Evolutionary conservation across 768 basidiomycete genomes (phyloP).

Genomic region (Calocybe gangraenosa): DNA sequence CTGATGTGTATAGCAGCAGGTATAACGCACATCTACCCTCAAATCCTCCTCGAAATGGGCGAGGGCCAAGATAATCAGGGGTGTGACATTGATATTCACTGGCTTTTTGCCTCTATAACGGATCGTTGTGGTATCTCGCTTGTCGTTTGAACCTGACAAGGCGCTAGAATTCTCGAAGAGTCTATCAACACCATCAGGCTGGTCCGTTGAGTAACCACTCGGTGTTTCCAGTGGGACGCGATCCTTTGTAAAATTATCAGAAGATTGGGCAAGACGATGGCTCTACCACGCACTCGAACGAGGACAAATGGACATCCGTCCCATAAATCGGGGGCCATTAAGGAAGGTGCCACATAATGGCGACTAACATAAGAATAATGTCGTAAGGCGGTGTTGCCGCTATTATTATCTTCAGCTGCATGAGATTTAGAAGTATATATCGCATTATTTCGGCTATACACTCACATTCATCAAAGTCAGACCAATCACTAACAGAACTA

Average conservation of each 20-base stretch:
- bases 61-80: slow-evolving; percentile 45
- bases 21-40: slow-evolving; percentile 41
- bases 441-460: neutral
- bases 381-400: slow-evolving; percentile 25
- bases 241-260: slow-evolving; percentile 18
- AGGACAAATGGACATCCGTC: slow-evolving; percentile 43
- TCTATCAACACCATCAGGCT: neutral
- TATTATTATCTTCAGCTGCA: slow-evolving; percentile 11
- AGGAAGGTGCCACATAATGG: slow-evolving; percentile 38
- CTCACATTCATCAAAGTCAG: slow-evolving; percentile 36
- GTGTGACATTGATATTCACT: slow-evolving; percentile 47
- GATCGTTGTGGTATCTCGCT: slow-evolving; percentile 29
- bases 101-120: slow-evolving; percentile 36
- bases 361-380: slow-evolving; percentile 47
- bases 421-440: neutral
- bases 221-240: slow-evolving; percentile 14
- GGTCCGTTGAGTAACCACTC: neutral
- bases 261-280: neutral
- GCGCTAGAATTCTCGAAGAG: neutral
- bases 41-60: slow-evolving; percentile 44
- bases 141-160: slow-evolving; percentile 12
- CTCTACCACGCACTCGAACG: slow-evolving; percentile 32
- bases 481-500: slow-evolving; percentile 45
- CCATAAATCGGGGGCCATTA: slow-evolving; percentile 36
- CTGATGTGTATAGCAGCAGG: neutral